A percentile compares a stretch with the other conserved stretches of the same genome.
These are phyloP conservation scores for Hypoxylon sp. DNA, from an alignment of 2,329 filamentous ascomycete species.

Conservation along the genomic window DNA sequence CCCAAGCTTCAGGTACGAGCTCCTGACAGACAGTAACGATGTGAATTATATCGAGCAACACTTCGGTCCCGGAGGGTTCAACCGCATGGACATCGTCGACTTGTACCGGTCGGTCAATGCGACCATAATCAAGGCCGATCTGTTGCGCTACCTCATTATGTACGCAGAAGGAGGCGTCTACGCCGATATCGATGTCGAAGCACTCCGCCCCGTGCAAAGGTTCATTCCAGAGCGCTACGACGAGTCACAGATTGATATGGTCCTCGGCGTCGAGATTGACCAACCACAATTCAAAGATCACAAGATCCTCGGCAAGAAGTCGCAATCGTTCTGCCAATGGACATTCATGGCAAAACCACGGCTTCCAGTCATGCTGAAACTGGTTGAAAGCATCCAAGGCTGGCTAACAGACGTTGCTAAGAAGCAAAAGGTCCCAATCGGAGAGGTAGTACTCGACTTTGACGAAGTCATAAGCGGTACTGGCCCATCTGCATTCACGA, in stretches of 20 bases:
- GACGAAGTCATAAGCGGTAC: conserved; percentile 37
- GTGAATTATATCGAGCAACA: conserved; percentile 77
- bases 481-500: conserved; percentile 71
- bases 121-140: conserved; percentile 72
- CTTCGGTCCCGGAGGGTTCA: conserved; percentile 75
- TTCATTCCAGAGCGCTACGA: conserved; percentile 76
- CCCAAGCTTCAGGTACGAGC: conserved; percentile 76
- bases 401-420: conserved; percentile 74
- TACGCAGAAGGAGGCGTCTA: conserved; percentile 74
- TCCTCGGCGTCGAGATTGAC: conserved; percentile 80
- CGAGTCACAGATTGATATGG: conserved; percentile 75
- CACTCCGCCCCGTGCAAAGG: conserved; percentile 57
- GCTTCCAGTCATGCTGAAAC: conserved; percentile 76
- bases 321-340: conserved; percentile 79
- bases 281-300: conserved; percentile 76
- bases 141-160: conserved; percentile 77
- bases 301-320: conserved; percentile 75
- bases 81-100: conserved; percentile 76
- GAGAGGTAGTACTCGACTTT: conserved; percentile 35
- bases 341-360: conserved; percentile 79
- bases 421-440: conserved; percentile 63
- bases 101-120: conserved; percentile 73
- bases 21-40: conserved; percentile 78
- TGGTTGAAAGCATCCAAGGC: conserved; percentile 77
- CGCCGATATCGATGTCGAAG: conserved; percentile 62